phyloP scores from a whole-genome alignment of 768 basidiomycete genomes.

The Suillus weaverae region DNA sequence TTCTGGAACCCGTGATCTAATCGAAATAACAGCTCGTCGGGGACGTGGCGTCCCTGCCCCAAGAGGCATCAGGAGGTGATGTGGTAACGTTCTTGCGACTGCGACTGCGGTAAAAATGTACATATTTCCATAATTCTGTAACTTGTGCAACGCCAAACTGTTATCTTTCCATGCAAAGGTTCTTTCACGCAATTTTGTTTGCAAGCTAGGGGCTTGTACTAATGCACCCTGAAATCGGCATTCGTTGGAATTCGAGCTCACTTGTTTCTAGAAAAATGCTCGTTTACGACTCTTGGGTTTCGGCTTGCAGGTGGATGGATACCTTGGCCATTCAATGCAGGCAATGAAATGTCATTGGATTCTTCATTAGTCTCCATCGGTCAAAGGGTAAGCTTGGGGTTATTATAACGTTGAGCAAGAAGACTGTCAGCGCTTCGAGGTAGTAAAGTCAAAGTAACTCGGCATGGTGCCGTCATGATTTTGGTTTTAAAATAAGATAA shows the following conservation, averaged over 20 bases:
- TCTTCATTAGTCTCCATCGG: not conserved
- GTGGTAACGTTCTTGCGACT: not conserved
- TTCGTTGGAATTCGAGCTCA: not conserved
- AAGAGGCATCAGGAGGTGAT: constrained; percentile 80
- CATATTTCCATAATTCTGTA: constrained; percentile 14
- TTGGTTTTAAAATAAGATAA: not conserved
- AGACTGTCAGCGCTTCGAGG: not conserved
- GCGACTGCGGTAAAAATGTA: constrained; percentile 8
- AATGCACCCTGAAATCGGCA: not conserved
- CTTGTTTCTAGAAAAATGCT: not conserved
- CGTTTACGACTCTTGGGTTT: not conserved
- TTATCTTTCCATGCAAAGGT: not conserved
- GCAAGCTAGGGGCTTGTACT: not conserved
- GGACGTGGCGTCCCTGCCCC: constrained; percentile 79
- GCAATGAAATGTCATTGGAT: not conserved
- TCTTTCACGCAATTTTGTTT: not conserved
- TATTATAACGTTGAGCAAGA: not conserved
- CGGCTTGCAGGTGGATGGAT: not conserved
- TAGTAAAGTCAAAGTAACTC: not conserved
- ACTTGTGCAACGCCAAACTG: not conserved
- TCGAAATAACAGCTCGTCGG: constrained; percentile 64
- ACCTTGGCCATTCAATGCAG: not conserved
- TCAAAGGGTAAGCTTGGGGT: not conserved
- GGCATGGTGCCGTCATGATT: not conserved
- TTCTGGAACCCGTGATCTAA: constrained; percentile 12